These are phyloP conservation scores for Yarrowia divulgata DNA, from an alignment of 805 yeast species.

Conservation along the genomic window DNA sequence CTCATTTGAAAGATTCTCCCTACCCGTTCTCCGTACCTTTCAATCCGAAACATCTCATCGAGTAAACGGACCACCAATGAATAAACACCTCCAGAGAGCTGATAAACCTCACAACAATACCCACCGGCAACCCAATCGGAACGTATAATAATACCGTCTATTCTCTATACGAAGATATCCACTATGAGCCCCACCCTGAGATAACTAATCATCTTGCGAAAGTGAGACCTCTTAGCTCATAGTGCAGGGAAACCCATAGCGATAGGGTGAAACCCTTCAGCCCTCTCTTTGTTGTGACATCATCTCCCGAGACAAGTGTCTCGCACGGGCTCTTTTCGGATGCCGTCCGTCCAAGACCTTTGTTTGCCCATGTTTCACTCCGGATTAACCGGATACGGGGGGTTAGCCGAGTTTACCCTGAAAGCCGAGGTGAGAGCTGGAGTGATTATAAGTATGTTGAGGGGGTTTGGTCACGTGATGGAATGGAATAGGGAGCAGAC, in stretches of 20 bases:
- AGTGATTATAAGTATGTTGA: too few species aligned
- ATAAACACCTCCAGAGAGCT: too few species aligned
- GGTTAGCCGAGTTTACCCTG: too few species aligned
- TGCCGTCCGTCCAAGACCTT: neutral
- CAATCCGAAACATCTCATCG: too few species aligned
- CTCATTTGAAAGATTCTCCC: too few species aligned
- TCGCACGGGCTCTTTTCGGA: neutral
- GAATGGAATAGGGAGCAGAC: too few species aligned
- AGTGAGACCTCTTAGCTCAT: neutral
- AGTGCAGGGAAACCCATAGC: neutral
- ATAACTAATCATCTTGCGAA: neutral
- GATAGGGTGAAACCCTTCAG: neutral
- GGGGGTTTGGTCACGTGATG: too few species aligned
- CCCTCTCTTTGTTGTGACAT: neutral
- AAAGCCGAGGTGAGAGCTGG: neutral
- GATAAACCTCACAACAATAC: too few species aligned
- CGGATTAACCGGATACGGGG: slow-evolving; percentile 8
- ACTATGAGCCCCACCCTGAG: neutral
- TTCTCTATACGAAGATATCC: neutral
- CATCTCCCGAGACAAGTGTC: slow-evolving; percentile 22
- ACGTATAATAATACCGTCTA: too few species aligned
- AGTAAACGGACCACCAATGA: too few species aligned
- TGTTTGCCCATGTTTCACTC: slow-evolving; percentile 17
- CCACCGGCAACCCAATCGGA: too few species aligned
- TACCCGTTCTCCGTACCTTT: too few species aligned